Evolutionary conservation across 305 asterid species (phyloP).

Genomic region (Ruellia speciosa): DNA sequence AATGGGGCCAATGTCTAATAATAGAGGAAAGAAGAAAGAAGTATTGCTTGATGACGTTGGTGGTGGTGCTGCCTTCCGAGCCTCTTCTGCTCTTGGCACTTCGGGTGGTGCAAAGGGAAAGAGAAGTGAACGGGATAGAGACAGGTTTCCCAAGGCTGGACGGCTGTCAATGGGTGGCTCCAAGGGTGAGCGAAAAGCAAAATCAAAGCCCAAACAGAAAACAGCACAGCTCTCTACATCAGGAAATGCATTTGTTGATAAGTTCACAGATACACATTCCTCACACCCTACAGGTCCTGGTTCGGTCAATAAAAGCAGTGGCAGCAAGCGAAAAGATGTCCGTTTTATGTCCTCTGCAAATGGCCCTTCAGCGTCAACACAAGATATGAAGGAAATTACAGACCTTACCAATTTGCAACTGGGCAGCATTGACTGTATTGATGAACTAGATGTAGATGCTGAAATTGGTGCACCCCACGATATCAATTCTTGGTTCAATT

Average conservation of each 20-base stretch:
- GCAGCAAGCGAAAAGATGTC: conserved; percentile 42
- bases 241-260: conserved; percentile 40
- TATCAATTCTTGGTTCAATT: conserved; percentile 78
- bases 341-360: conserved; percentile 42
- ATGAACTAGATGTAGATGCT: conserved; percentile 57
- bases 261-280: conserved; percentile 32
- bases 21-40: conserved; percentile 85
- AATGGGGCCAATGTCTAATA: conserved; percentile 59
- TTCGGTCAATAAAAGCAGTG: too few relatives aligned
- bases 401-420: conserved; percentile 35
- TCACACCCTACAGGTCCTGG: conserved; percentile 25
- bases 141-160: conserved; percentile 44
- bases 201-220: conserved; percentile 73
- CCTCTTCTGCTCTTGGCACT: conserved; percentile 42
- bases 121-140: conserved; percentile 68
- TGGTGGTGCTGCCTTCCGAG: conserved; percentile 45
- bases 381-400: conserved; percentile 33
- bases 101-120: conserved; percentile 75
- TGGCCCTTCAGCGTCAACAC: conserved; percentile 27
- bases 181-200: conserved; percentile 79
- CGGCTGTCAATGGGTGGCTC: conserved; percentile 49
- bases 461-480: conserved; percentile 73
- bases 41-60: conserved; percentile 67
- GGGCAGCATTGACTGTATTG: conserved; percentile 58
- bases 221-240: conserved; percentile 81